Conservation (phyloP, 2,329 filamentous ascomycete species). For the Blastomyces parvus region DNA sequence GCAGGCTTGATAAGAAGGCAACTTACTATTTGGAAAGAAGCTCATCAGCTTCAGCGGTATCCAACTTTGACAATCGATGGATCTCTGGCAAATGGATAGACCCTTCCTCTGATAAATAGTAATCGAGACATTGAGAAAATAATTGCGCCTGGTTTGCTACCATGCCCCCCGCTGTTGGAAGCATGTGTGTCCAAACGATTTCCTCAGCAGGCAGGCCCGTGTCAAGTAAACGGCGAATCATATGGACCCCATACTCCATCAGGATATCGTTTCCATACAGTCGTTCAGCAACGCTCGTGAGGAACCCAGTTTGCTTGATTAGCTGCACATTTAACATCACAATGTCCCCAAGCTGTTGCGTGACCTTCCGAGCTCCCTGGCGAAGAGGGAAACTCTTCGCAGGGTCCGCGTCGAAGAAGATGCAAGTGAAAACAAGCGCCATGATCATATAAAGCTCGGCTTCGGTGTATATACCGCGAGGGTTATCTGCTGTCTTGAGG, state of each 20-base stretch:
- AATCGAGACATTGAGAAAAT: conserved; percentile 49
- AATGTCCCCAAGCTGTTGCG: conserved; percentile 29
- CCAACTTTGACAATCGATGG: conserved; percentile 38
- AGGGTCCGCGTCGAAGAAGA: conserved; percentile 41
- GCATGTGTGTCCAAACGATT: conserved; percentile 48
- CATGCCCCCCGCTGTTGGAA: conserved; percentile 49
- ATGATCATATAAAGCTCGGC: conserved; percentile 46
- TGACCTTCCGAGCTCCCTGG: conserved; percentile 34
- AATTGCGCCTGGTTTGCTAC: conserved; percentile 50
- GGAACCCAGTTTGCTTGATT: conserved; percentile 21
- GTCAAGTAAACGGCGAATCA: conserved; percentile 46
- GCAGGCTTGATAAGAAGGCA: neutral
- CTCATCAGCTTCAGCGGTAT: conserved; percentile 39
- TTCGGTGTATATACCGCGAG: conserved; percentile 36
- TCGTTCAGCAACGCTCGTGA: conserved; percentile 26
- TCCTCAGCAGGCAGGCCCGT: conserved; percentile 39
- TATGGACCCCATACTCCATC: conserved; percentile 46
- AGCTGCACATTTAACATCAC: conserved; percentile 36
- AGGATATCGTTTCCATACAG: conserved; percentile 28
- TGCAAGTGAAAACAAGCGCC: conserved; percentile 41
- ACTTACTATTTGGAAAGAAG: conserved; percentile 43
- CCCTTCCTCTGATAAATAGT: conserved; percentile 45
- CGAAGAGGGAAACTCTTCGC: conserved; percentile 40
- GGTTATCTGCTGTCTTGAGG: conserved; percentile 20
- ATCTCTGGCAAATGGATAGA: conserved; percentile 41